Evolutionary conservation across 177 flowering plant species (phyloP).

Genomic region (Tripterygium wilfordii): DNA sequence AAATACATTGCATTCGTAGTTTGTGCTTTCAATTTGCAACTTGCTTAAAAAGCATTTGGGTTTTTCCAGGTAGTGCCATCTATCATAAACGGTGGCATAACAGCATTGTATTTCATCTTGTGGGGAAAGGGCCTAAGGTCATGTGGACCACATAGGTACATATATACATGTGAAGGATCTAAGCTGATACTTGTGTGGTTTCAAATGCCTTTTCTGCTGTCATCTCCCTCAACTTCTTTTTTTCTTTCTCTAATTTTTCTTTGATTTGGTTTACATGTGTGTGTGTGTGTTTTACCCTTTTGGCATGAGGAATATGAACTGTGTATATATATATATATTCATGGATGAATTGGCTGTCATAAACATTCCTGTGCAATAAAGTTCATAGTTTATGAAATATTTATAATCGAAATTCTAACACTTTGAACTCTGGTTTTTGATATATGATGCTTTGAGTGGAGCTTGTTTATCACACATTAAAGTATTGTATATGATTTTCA

Average conservation of each 20-base stretch:
- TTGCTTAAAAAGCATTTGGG: slow-evolving; percentile 12
- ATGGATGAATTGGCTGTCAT: too few relatives aligned
- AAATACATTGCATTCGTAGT: too few relatives aligned
- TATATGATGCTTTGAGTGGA: too few relatives aligned
- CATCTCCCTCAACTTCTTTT: neutral
- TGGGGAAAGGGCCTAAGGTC: slow-evolving; percentile 94
- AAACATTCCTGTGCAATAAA: too few relatives aligned
- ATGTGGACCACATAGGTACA: slow-evolving; percentile 88
- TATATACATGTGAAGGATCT: slow-evolving; percentile 6
- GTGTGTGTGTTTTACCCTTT: neutral
- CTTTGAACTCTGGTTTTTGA: too few relatives aligned
- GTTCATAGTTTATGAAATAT: too few relatives aligned
- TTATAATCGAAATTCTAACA: too few relatives aligned
- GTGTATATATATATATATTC: too few relatives aligned
- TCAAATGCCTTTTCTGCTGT: neutral
- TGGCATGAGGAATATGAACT: too few relatives aligned
- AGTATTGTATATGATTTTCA: too few relatives aligned
- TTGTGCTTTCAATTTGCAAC: too few relatives aligned
- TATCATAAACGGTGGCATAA: slow-evolving; percentile 84
- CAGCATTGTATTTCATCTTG: slow-evolving; percentile 82
- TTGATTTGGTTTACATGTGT: neutral
- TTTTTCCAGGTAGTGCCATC: slow-evolving; percentile 82
- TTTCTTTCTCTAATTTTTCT: neutral
- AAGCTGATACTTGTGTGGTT: neutral
- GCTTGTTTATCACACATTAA: too few relatives aligned